Evolutionary conservation across 805 yeast species (phyloP).

Genomic region (Myxozyma melibiosi): DNA sequence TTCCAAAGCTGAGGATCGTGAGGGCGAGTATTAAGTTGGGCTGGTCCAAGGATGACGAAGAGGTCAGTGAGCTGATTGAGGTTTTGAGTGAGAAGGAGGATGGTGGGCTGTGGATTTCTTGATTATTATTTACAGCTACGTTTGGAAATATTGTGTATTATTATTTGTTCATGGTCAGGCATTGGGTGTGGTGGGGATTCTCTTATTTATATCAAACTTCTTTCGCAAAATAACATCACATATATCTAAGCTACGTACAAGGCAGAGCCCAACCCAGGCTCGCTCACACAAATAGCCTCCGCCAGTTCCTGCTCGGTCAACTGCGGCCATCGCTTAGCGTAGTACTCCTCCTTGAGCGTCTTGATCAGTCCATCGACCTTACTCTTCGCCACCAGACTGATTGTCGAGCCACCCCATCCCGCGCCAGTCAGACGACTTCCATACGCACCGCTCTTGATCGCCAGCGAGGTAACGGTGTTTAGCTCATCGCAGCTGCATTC

Average conservation of each 20-base stretch:
- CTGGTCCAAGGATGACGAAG: constrained; percentile 65
- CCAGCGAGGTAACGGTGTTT: constrained; percentile 57
- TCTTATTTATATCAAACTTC: neutral
- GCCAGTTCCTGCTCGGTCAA: constrained; percentile 50
- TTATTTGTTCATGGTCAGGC: neutral
- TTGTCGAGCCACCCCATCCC: constrained; percentile 76
- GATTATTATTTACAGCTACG: neutral
- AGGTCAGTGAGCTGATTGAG: constrained; percentile 63
- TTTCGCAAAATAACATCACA: neutral
- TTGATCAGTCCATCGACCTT: constrained; percentile 45
- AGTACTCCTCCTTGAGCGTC: constrained; percentile 56
- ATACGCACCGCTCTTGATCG: constrained; percentile 56
- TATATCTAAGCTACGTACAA: constrained; percentile 9
- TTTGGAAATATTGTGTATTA: neutral
- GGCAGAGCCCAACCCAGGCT: constrained; percentile 58
- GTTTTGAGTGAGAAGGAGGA: constrained; percentile 76
- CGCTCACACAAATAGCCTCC: constrained; percentile 57
- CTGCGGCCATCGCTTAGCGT: constrained; percentile 51
- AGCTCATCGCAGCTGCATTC: constrained; percentile 61
- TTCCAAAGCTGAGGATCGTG: constrained; percentile 67
- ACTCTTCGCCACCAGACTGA: constrained; percentile 55
- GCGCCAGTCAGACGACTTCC: constrained; percentile 81
- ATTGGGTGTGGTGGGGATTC: neutral
- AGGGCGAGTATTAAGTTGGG: constrained; percentile 77
- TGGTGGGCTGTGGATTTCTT: constrained; percentile 61